A percentile compares a stretch with the other conserved stretches of the same genome.
These are phyloP conservation scores for Coemansia javaensis DNA, from an alignment of 192 early-diverging fungal genomes.

Conservation along the genomic window DNA sequence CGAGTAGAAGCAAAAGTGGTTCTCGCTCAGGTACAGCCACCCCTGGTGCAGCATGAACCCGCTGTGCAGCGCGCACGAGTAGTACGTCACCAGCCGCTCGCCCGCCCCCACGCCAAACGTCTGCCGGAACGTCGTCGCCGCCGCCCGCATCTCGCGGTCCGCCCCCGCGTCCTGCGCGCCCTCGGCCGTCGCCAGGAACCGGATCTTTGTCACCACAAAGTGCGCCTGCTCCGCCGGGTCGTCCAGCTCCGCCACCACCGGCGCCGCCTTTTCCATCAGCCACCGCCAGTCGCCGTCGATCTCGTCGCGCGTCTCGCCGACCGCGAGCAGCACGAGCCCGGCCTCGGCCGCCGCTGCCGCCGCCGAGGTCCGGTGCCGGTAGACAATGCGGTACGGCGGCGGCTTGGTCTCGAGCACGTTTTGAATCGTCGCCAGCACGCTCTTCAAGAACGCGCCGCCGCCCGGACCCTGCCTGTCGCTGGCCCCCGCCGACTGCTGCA, in stretches of 20 bases:
- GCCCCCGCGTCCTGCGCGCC: slow-evolving; percentile 61
- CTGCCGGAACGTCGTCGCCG: slow-evolving; percentile 82
- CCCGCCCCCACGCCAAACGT: slow-evolving; percentile 73
- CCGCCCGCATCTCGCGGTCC: slow-evolving; percentile 84
- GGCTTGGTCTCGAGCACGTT: slow-evolving; percentile 95
- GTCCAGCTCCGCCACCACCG: slow-evolving; percentile 67
- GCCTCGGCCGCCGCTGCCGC: slow-evolving; percentile 49
- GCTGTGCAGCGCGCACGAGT: slow-evolving; percentile 84
- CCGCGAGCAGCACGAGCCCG: slow-evolving; percentile 76
- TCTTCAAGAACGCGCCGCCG: slow-evolving; percentile 56
- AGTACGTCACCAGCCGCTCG: slow-evolving; percentile 92
- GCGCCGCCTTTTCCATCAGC: slow-evolving; percentile 74
- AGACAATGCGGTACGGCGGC: slow-evolving; percentile 83
- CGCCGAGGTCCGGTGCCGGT: too few species aligned
- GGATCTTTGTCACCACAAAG: slow-evolving; percentile 87
- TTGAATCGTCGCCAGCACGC: slow-evolving; percentile 84
- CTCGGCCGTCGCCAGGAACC: slow-evolving; percentile 74
- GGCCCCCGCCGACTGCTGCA: slow-evolving; percentile 67
- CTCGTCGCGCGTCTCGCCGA: slow-evolving; percentile 72
- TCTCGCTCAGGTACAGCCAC: slow-evolving; percentile 94
- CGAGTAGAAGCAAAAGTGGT: slow-evolving; percentile 93
- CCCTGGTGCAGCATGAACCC: slow-evolving; percentile 84
- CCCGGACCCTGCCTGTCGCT: too few species aligned
- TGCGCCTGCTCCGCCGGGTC: slow-evolving; percentile 74
- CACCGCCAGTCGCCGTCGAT: slow-evolving; percentile 90